A percentile compares a stretch with the other conserved stretches of the same genome.
Conservation (phyloP, 495 filamentous ascomycete species). For the Hypoxylon fragiforme region DNA sequence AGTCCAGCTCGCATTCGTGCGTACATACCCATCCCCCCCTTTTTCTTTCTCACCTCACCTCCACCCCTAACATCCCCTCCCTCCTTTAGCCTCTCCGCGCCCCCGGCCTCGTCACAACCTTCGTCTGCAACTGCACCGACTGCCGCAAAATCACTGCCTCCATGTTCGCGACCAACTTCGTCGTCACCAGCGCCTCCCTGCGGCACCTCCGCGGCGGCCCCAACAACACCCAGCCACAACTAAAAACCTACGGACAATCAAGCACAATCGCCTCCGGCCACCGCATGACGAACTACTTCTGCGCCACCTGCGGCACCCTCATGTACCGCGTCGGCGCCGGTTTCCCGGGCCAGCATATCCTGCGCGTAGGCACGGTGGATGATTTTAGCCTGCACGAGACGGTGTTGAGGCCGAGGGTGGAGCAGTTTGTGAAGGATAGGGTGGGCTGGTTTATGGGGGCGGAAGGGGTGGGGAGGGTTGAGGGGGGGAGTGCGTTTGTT, state of each 20-base stretch:
- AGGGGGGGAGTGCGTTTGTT: slow-evolving; percentile 3
- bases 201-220: slow-evolving; percentile 52
- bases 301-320: slow-evolving; percentile 55
- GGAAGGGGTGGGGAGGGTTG: slow-evolving; percentile 37
- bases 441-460: slow-evolving; percentile 47
- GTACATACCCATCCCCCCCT: neutral
- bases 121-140: slow-evolving; percentile 61
- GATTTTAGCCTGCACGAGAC: slow-evolving; percentile 58
- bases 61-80: neutral
- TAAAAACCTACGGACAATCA: slow-evolving; percentile 45
- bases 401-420: slow-evolving; percentile 49
- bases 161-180: slow-evolving; percentile 62
- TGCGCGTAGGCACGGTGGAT: slow-evolving; percentile 58
- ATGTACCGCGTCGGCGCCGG: slow-evolving; percentile 52
- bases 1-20: slow-evolving; percentile 56
- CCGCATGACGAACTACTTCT: slow-evolving; percentile 60
- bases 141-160: slow-evolving; percentile 63
- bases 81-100: slow-evolving; percentile 1
- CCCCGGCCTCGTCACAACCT: slow-evolving; percentile 52
- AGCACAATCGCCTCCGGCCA: slow-evolving; percentile 47
- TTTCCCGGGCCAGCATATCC: slow-evolving; percentile 45
- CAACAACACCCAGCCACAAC: no score
- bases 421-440: slow-evolving; percentile 50
- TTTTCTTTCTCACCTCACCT: neutral
- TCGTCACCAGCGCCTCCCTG: slow-evolving; percentile 45